Base-by-base conservation (phyloP, 2,329 filamentous ascomycete species). In the Phaeosphaeriaceae sp. region DNA sequence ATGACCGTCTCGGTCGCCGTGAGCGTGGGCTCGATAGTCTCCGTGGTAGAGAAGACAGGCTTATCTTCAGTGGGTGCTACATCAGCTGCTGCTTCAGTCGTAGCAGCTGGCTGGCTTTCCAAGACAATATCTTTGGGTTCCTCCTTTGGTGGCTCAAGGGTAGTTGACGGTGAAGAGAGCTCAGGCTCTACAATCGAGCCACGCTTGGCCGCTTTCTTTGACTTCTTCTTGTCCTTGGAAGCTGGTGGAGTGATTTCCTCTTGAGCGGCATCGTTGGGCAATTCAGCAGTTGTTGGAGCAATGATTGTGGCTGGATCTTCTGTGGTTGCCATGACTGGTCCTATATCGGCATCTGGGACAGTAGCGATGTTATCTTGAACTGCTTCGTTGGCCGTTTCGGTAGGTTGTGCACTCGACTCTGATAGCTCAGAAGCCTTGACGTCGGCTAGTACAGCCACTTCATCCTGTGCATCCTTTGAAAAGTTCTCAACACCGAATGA, bases 161-260 rank as follows among this genome's bases (percentile, higher is more conserved):
- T 50, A 45, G 54, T 52, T 39, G 42, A 30, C 13, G 50, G 48
- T 23, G 47, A 39, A 15, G 45, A 50, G 6, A 21, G 32, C 26
- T 55, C 52, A 26, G 41, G 44, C 13, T 58, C 54, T 6, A 49
- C 43, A 7, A 45, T 17, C 30, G 56, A 57, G 20, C 42, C 42
- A 17, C 52, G 57, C 42, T 64, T 63, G 13, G 43, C 44, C 32
- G 43, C 48, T 35, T 64, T 64, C 48, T 60, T 58, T n/a, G 17
- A 23, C 42, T 45, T 45, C 6, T 50, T 59, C 39, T 63, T 64
- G 52, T 58, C 61, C 39, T 48, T 52, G 3, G 44, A 42, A 32
- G 5, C 16, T 40, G 40, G 33, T 29, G 50, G 11, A n/a, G 32
- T 15, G 6, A 17, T 29, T 16, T 49, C 43, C n/a, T 48, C 42